phyloP scores from a whole-genome alignment of 345 rosid genomes.

The Ceriops tagal region DNA sequence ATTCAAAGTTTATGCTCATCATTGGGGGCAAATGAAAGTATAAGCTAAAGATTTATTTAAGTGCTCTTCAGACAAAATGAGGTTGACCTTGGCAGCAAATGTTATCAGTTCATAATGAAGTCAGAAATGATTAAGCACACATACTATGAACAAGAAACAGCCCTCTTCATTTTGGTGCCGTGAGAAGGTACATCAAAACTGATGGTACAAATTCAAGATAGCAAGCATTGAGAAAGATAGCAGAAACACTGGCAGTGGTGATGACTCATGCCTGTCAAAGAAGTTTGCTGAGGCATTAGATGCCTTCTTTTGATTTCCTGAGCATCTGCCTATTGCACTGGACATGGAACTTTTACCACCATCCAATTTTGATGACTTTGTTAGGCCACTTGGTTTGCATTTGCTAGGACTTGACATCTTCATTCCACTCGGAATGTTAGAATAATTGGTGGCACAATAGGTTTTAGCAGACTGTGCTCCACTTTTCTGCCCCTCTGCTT shows the following conservation, averaged over 20 bases:
- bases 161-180: not conserved
- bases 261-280: conserved; percentile 66
- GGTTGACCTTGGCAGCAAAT: not conserved
- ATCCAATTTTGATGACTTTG: conserved; percentile 30
- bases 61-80: not conserved
- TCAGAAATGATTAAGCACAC: not conserved
- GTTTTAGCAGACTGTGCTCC: conserved; percentile 16
- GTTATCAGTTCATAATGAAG: not conserved
- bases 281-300: conserved; percentile 41
- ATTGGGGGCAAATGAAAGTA: not conserved
- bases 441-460: conserved; percentile 9
- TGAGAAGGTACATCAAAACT: not conserved
- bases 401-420: conserved; percentile 27
- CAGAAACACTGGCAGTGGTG: conserved; percentile 1
- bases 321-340: conserved; percentile 24
- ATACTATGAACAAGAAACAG: too few species aligned
- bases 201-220: not conserved
- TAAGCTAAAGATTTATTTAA: not conserved
- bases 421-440: conserved; percentile 19
- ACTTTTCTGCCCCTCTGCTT: conserved; percentile 16
- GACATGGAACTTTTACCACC: conserved; percentile 27
- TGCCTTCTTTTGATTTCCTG: conserved; percentile 46
- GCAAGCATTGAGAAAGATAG: conserved; percentile 2
- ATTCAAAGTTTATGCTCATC: not conserved
- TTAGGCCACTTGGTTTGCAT: conserved; percentile 26